Base-by-base conservation (phyloP, 768 basidiomycete species). In the Rickenella mellea region DNA sequence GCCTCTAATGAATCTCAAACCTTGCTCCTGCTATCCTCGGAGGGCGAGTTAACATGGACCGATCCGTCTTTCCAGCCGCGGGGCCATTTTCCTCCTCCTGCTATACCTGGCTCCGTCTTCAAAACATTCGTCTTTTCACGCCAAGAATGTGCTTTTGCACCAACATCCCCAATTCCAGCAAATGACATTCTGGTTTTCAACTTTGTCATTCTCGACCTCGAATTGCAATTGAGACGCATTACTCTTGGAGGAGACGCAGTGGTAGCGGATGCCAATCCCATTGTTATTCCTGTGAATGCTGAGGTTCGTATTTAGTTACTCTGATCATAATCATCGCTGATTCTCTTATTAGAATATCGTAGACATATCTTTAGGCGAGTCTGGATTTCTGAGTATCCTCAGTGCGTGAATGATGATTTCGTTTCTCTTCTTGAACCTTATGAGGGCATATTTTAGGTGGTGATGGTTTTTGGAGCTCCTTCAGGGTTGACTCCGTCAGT, bases 341-440 rank as follows among this genome's bases (percentile, higher is more conserved):
- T n/a, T 29, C 15, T 4, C 28, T 21, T 38, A 24, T 4, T 35
- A 73, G 71, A 49, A 64, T 44, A 60, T 73, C 19, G 50, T 54
- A 7, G 55, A 58, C 32, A 49, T 64, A 1, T 67, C 74, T 5
- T 72, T 63, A 36, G 77, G 73, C 47, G 28, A 59, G 0, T 66
- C 69, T 5, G 78, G 78, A 15, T 59, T 62, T 49, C 44, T 79
- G 32, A 73, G 65, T 45, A 52, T 76, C 25, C 52, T 79, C n/a
- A 56, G 78, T 77, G 51, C 29, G 71, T 59, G 12, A 19, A 26
- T 17, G 3, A 15, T 7, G 19, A 30, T 36, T 2, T 10, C 24
- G 19, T 36, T 15, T 36, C 3, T 7, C 4, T 17, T 36, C 3
- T 7, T 22, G 15, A 36, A 36, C 10, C 19, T 3, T 22, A 2